A percentile compares a stretch with the other conserved stretches of the same genome.
These are phyloP conservation scores for Trichosporon asahii DNA, from an alignment of 1,284 basidiomycete genomes.

Conservation along the genomic window DNA sequence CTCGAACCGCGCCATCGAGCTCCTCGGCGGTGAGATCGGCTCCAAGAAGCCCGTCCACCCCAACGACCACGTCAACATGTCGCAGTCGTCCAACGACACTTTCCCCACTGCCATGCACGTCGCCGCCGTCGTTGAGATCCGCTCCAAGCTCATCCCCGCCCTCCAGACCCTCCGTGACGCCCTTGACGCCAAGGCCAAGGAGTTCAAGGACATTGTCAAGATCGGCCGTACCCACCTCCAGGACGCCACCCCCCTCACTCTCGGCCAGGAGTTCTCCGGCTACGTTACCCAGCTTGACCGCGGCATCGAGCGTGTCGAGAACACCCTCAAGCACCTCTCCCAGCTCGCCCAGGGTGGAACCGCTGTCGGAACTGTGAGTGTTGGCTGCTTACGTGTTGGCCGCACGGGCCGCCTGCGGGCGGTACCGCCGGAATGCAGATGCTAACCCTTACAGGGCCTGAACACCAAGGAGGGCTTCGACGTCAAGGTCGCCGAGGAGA, in stretches of 20 bases:
- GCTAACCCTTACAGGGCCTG: constrained; percentile 63
- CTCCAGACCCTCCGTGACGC: constrained; percentile 78
- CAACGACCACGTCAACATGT: constrained; percentile 99
- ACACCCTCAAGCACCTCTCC: constrained; percentile 79
- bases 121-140: constrained; percentile 87
- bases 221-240: constrained; percentile 98
- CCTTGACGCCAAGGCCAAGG: constrained; percentile 73
- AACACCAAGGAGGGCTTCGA: constrained; percentile 98
- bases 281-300: constrained; percentile 94
- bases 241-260: constrained; percentile 95
- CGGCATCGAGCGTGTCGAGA: constrained; percentile 82
- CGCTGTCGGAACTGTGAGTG: constrained; percentile 87
- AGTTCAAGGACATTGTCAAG: constrained; percentile 90
- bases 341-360: constrained; percentile 96
- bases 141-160: constrained; percentile 76
- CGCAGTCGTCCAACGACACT: constrained; percentile 97
- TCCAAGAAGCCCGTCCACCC: constrained; percentile 98
- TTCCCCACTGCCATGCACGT: constrained; percentile 99
- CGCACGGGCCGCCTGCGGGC: neutral
- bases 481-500: constrained; percentile 86
- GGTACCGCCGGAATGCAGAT: neutral
- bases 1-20: constrained; percentile 95
- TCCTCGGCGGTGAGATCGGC: constrained; percentile 91
- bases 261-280: constrained; percentile 98
- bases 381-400: too few species aligned